Base-by-base conservation (phyloP, 2,329 filamentous ascomycete species). In the Pyricularia sp. region DNA sequence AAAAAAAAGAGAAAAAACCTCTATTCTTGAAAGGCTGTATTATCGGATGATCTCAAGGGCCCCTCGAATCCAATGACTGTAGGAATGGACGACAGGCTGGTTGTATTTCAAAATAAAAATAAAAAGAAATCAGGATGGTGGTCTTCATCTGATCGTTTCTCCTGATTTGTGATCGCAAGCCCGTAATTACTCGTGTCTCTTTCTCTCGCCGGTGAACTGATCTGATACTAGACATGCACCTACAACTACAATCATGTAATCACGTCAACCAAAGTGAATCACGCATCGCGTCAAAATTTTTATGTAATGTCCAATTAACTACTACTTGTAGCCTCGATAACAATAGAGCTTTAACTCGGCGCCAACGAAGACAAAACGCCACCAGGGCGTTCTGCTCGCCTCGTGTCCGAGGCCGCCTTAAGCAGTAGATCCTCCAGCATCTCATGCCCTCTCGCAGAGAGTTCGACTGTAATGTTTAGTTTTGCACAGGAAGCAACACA, bases 221-320 rank as follows among this genome's bases (percentile, higher is more conserved):
- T 17, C 6, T 17, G 17, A 50, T 6, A 50, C 7, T 14, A 7
- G 12, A 42, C 10, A 20, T 42, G 20, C 42, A 20, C 20, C 2
- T 3, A n/a, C 33, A 42, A 20, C 36, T 42, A 42, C 11, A 20
- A 10, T 14, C 33, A 36, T 20, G 2, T 50, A 20, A 50, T 50
- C 42, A 50, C 9, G 42, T 20, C 42, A n/a, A n/a, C 14, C 4
- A 10, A 50, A 6, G 17, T 9, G 42, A n/a, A 50, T 50, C 42
- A 50, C 17, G 28, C n/a, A 33, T 23, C 17, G 26, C 25, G 7
- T 31, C 2, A 20, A 23, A n/a, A 9, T 25, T 55, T 71, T 70
- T 66, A 69, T 70, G 69, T 69, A 36, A 59, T 76, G 73, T 77
- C 80, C 74, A 73, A 80, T 81, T 80, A 81, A 79, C 78, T 81